Evolutionary conservation across 768 basidiomycete genomes (phyloP), one percentile per base, ranked within the genome.

Genomic region (Filobasidium floriforme): DNA sequence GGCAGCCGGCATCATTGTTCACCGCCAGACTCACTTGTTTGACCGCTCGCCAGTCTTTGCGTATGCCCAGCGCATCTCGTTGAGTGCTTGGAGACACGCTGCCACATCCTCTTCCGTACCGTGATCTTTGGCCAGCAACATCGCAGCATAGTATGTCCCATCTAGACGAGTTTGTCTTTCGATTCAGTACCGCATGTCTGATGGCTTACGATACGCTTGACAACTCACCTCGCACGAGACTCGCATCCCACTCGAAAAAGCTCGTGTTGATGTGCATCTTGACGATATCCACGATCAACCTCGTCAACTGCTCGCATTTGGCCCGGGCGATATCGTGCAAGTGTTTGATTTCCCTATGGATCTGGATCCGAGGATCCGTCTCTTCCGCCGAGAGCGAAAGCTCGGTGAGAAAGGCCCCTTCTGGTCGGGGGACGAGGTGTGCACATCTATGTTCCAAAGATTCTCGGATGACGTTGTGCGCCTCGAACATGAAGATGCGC

Each of bases 401-500:
- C 54, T 73, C 69, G 15, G 65, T 60, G 49, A 77, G 70, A 49
- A 61, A 71, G 1, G 72, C 73, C 14, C 54, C 64, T 12, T 68
- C 59, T 37, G 59, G 52, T 22, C 66, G 57, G 41, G 62, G 63
- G 43, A 61, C 41, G 10, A 75, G 41, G 41, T 44, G 43, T 15
- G 69, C 72, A 1, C 83, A 79, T 40, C 83, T 85, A 66, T 86
- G 85, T 73, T 88, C 87, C 37, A 96, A 84, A 1, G 86, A 84
- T 74, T 92, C 90, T 32, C 89, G 86, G 70, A 94, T 88, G 70
- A 90, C 84, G 76, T 92, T 92, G 75, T 92, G 88, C 86, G 75
- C 73, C 78, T 93, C 90, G 70, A 94, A 94, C 69, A 93, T 86
- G 79, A 89, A 92, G 63, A 91, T 88, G 86, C 89, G 73, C 61